Evolutionary conservation across 2,329 filamentous ascomycete species (phyloP), one percentile per base, ranked within the genome.

Genomic region (Fusarium sublunatum): DNA sequence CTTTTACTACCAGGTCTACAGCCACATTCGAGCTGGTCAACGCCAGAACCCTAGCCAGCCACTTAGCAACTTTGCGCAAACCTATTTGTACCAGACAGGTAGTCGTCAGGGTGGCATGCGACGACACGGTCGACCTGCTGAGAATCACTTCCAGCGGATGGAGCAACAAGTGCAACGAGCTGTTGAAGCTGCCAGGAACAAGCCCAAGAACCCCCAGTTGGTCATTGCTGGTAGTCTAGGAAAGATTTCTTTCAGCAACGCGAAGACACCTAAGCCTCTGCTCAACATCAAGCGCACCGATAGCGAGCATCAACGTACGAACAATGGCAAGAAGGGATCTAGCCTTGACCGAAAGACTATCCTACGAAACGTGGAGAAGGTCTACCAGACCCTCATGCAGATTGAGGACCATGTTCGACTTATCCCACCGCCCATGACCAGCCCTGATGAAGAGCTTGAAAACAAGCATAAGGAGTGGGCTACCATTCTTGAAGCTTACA

Each of bases 111-210:
- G 91, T 51, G 87, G 86, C 38, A 86, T 87, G 73, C 83, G 93
- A 62, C 87, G 93, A 64, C 88, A 95, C 68, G 88, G 89, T 59
- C 86, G 92, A 57, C 92, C 90, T 39, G 93, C 92, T 15, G 95
- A 99, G 75, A 99, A 97, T 74, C 95, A 99, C 73, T 92, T 98
- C 80, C 95, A 98, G 75, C 90, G 95, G 52, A 99, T 99, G 95
- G 94, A 99, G 77, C 95, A 99, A 77, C 95, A 99, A 77, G 96
- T 99, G 11, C 94, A 97, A 75, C 89, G 95, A 53, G 95, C 95
- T 24, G 95, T 99, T 1, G 95, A 99, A 74, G 95, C 95, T 1
- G 95, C 95, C 48, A 99, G 98, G 81, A 92, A 93, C 58, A 94
- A 96, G 77, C 95, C 95, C 11, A 99, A 99, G 83, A 97, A 96